A percentile compares a stretch with the other conserved stretches of the same genome.
These are phyloP conservation scores for Xylariaceae sp. DNA, from an alignment of 2,329 filamentous ascomycete species.

Conservation along the genomic window DNA sequence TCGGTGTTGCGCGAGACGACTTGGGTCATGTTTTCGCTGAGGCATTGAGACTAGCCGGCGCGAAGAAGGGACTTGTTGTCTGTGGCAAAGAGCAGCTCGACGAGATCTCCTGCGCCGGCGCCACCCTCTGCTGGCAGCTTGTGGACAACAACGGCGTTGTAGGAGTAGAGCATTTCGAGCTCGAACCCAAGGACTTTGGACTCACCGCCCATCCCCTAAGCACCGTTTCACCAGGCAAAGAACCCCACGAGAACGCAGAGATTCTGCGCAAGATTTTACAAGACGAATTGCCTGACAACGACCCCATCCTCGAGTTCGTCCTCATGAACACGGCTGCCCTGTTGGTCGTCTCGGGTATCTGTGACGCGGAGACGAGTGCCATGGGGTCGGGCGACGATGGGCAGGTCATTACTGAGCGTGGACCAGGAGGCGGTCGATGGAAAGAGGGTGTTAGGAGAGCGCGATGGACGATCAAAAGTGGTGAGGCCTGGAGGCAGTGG, in stretches of 20 bases:
- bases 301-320: slow-evolving; percentile 90
- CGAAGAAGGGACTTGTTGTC: slow-evolving; percentile 81
- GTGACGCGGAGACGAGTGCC: slow-evolving; percentile 75
- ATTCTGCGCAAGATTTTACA: slow-evolving; percentile 76
- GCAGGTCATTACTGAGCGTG: slow-evolving; percentile 74
- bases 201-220: slow-evolving; percentile 69
- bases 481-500: slow-evolving; percentile 82
- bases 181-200: slow-evolving; percentile 86
- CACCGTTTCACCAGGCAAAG: slow-evolving; percentile 80
- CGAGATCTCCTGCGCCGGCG: slow-evolving; percentile 88
- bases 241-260: slow-evolving; percentile 80
- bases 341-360: slow-evolving; percentile 80
- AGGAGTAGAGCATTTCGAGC: slow-evolving; percentile 70
- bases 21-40: slow-evolving; percentile 88
- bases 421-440: slow-evolving; percentile 85
- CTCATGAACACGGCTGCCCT: slow-evolving; percentile 90
- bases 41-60: slow-evolving; percentile 72
- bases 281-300: slow-evolving; percentile 68
- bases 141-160: slow-evolving; percentile 46
- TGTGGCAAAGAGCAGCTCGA: slow-evolving; percentile 95
- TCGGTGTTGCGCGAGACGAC: slow-evolving; percentile 87
- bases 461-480: slow-evolving; percentile 82
- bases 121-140: slow-evolving; percentile 85
- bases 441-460: slow-evolving; percentile 90
- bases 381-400: slow-evolving; percentile 82